Conservation (phyloP, 805 yeast species). For the Ogataea ramenticola region DNA sequence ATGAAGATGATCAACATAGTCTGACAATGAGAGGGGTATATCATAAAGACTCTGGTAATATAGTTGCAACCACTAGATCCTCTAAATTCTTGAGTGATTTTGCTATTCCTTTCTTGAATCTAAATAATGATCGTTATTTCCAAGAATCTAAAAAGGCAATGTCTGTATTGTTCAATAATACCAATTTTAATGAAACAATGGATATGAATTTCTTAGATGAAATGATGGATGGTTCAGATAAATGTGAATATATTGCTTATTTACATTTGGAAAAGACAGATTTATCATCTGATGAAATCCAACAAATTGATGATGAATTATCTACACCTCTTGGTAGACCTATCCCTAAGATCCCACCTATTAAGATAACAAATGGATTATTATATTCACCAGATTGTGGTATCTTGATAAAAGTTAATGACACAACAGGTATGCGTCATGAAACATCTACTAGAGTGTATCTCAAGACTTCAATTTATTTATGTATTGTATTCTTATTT, state of each 20-base stretch:
- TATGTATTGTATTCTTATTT: constrained; percentile 35
- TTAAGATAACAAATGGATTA: constrained; percentile 49
- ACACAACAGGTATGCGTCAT: constrained; percentile 46
- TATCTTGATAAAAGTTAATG: constrained; percentile 33
- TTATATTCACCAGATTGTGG: constrained; percentile 91
- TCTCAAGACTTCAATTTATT: constrained; percentile 34
- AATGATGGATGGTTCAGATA: constrained; percentile 20
- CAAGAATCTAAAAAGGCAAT: constrained; percentile 38
- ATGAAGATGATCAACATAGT: constrained; percentile 42
- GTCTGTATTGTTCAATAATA: constrained; percentile 34
- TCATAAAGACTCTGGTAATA: constrained; percentile 58
- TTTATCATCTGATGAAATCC: constrained; percentile 43
- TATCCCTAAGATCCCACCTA: constrained; percentile 45
- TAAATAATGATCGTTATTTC: constrained; percentile 31
- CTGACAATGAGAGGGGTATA: constrained; percentile 54
- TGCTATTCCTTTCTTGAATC: constrained; percentile 51
- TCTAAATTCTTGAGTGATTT: constrained; percentile 59
- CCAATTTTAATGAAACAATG: constrained; percentile 31
- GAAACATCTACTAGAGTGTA: constrained; percentile 37
- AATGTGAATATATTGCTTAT: constrained; percentile 68
- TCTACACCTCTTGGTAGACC: constrained; percentile 76
- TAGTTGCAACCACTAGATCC: constrained; percentile 50
- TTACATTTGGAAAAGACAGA: constrained; percentile 63
- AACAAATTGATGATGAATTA: constrained; percentile 66
- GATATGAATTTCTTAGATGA: constrained; percentile 28